Evolutionary conservation across 306 rosid genomes (phyloP), one percentile per base, ranked within the genome.

Genomic region (Ochetophila trinervis): DNA sequence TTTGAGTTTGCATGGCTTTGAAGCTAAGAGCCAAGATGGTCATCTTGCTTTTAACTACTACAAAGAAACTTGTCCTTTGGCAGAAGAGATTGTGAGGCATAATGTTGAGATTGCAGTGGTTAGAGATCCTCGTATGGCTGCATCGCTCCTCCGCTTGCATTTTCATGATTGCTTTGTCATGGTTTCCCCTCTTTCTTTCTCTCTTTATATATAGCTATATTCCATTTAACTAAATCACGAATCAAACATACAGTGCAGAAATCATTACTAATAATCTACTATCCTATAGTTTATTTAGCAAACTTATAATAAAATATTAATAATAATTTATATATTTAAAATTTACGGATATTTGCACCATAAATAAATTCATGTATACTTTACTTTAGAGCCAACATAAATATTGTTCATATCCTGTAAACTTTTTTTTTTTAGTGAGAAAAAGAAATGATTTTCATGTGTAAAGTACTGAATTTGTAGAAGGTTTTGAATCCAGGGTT

Each of bases 91-190:
- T 2, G 87, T 89, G 60, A 79, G 82, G 62, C 88, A 76, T 37
- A 76, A 72, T 19, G 84, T 92, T 6, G 82, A 78, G 69, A 79
- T 67, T 66, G 93, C 83, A 2, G 77, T 84, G 50, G 30, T 63
- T 19, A 92, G 65, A 80, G 88, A 92, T 64, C 96, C 93, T 40
- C 87, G 93, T 57, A 74, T 89, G 83, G 98, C 95, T 44, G 98
- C 93, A 13, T 87, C 96, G 0, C 71, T 92, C 63, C 98, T 92
- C 37, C 96, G 96, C 65, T 68, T 92, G 67, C 98, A 92, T 74
- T 92, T 92, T 50, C 98, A 92, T 18, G 96, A 92, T 85, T 92
- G 98, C 42, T 92, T 92, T 65, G 96, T 89, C 67, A 56, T 84
- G 95, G 96, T 88, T 7, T n/a, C 5, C 2, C 40, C 15, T 56